phyloP scores from a whole-genome alignment of 164 flowering plant genomes.

The Dillenia turbinata region DNA sequence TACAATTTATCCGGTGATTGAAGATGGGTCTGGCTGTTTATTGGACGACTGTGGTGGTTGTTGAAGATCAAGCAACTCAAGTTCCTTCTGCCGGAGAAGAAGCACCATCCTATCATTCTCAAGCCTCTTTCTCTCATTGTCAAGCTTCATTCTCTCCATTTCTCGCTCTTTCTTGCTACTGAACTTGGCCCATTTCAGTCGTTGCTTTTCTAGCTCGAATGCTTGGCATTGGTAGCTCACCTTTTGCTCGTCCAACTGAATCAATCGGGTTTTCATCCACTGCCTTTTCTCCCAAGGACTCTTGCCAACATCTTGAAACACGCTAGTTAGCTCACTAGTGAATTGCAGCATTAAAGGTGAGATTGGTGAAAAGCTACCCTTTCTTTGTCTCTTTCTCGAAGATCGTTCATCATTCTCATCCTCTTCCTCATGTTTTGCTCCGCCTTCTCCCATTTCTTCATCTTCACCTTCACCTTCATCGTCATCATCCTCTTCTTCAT shows the following conservation, averaged over 20 bases:
- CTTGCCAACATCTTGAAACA: slow-evolving; percentile 54
- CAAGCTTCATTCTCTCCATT: slow-evolving; percentile 74
- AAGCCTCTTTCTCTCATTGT: slow-evolving; percentile 60
- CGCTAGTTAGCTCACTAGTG: slow-evolving; percentile 33
- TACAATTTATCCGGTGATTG: slow-evolving; percentile 30
- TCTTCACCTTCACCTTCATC: slow-evolving; percentile 34
- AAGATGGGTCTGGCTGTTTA: slow-evolving; percentile 38
- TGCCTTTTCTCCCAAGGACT: slow-evolving; percentile 63
- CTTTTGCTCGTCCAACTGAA: slow-evolving; percentile 68
- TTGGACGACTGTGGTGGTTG: slow-evolving; percentile 24
- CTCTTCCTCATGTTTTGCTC: slow-evolving; percentile 14
- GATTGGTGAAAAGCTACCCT: background rate
- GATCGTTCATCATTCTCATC: slow-evolving; percentile 22
- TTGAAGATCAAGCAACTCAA: slow-evolving; percentile 53
- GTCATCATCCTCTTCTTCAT: slow-evolving; percentile 35
- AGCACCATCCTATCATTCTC: slow-evolving; percentile 83
- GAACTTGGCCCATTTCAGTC: slow-evolving; percentile 79
- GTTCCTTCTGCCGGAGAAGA: slow-evolving; percentile 63
- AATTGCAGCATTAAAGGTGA: slow-evolving; percentile 36
- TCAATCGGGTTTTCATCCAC: slow-evolving; percentile 48
- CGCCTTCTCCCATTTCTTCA: slow-evolving; percentile 2
- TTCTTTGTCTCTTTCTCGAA: slow-evolving; percentile 28
- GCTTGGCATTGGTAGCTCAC: slow-evolving; percentile 51
- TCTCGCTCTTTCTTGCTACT: slow-evolving; percentile 90
- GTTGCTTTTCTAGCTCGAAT: slow-evolving; percentile 77